Conservation (phyloP, 192 early-diverging fungal species). For the Entomortierella chlamydospora region DNA sequence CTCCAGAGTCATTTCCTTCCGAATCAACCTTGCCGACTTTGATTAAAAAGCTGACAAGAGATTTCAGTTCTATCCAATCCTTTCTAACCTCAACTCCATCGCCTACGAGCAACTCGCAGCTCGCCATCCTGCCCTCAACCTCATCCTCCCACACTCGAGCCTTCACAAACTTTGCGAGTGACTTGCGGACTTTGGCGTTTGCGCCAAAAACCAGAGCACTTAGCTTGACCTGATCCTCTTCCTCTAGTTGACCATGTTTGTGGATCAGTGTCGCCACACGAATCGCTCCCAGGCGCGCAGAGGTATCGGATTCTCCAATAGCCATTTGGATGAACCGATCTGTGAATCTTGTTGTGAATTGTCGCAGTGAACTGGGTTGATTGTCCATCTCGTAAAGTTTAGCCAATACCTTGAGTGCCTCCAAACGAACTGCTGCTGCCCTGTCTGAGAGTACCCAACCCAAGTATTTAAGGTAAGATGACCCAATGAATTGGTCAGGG, state of each 20-base stretch:
- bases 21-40: constrained; percentile 37
- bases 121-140: constrained; percentile 31
- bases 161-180: constrained; percentile 71
- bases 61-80: constrained; percentile 60
- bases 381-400: constrained; percentile 69
- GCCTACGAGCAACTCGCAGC: constrained; percentile 24
- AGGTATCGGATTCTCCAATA: constrained; percentile 70
- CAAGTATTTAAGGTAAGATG: constrained; percentile 82
- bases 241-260: constrained; percentile 69
- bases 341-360: constrained; percentile 77
- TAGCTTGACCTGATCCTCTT: constrained; percentile 70
- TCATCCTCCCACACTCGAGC: constrained; percentile 55
- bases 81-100: constrained; percentile 39
- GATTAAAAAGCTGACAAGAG: constrained; percentile 58
- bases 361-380: constrained; percentile 63
- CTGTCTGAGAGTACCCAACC: constrained; percentile 92
- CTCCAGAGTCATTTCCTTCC: constrained; percentile 15
- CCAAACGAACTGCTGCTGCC: constrained; percentile 74
- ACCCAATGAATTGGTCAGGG: constrained; percentile 79
- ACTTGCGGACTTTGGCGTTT: constrained; percentile 73
- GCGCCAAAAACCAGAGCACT: constrained; percentile 78
- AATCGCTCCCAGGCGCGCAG: constrained; percentile 63
- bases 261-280: constrained; percentile 56
- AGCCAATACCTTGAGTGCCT: constrained; percentile 72
- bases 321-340: constrained; percentile 83